These are phyloP conservation scores for Artomyces pyxidatus DNA, from an alignment of 768 basidiomycete species.

Conservation along the genomic window DNA sequence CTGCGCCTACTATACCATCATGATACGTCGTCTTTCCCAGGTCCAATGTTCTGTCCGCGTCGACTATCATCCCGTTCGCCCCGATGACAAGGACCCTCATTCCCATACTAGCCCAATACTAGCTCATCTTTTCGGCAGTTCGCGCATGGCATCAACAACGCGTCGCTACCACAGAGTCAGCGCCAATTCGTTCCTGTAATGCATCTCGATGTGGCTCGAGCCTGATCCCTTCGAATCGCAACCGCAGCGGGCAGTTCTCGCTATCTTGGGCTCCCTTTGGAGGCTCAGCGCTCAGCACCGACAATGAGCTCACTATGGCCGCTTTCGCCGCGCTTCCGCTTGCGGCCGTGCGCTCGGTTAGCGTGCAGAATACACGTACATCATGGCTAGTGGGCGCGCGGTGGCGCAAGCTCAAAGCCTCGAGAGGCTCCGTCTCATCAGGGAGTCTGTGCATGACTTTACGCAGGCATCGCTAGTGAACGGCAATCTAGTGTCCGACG, in stretches of 20 bases:
- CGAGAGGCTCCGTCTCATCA: not conserved
- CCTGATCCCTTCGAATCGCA: not conserved
- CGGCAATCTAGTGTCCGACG: not conserved
- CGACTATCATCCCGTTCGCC: not conserved
- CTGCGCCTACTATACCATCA: not conserved
- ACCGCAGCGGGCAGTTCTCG: not conserved
- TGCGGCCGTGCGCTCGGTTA: not conserved
- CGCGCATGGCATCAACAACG: not conserved
- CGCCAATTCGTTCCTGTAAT: not conserved
- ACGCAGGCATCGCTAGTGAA: not conserved
- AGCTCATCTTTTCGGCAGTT: not conserved
- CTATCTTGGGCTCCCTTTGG: not conserved
- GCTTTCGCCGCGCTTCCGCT: not conserved
- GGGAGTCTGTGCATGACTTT: not conserved
- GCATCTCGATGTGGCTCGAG: not conserved
- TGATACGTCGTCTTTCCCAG: conserved; percentile 1
- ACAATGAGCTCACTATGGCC: not conserved
- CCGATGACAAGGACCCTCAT: not conserved
- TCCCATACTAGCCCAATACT: too few relatives aligned
- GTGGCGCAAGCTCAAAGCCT: not conserved
- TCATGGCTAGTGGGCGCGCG: not conserved
- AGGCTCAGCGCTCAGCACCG: not conserved
- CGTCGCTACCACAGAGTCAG: not conserved
- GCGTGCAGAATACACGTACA: not conserved
- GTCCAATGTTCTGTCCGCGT: not conserved